Conservation (phyloP, 2,329 filamentous ascomycete genomes). For the Colletotrichum salicis region DNA sequence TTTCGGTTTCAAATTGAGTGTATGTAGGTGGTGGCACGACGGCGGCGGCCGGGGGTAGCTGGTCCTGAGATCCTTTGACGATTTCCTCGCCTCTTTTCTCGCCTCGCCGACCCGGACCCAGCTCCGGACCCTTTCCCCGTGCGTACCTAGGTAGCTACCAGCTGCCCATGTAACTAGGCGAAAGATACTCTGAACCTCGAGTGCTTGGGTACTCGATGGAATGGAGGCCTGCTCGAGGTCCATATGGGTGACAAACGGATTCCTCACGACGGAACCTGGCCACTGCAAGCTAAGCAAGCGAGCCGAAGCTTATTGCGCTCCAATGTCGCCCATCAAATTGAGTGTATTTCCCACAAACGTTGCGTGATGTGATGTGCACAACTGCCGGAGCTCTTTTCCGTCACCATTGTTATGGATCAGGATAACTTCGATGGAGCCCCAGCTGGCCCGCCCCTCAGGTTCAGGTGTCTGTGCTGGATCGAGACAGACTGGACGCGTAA, state of each 20-base stretch:
- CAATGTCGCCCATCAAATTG: neutral
- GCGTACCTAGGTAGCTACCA: neutral
- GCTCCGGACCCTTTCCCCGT: neutral
- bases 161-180: neutral
- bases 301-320: neutral
- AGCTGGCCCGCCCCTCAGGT: neutral
- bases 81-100: neutral
- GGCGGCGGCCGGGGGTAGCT: neutral
- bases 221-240: neutral
- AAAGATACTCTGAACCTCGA: neutral
- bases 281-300: neutral
- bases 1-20: conserved; percentile 20
- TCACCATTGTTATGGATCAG: neutral
- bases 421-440: neutral
- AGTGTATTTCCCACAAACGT: neutral
- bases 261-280: neutral
- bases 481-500: neutral
- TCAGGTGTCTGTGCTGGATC: neutral
- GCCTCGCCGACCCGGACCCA: neutral
- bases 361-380: neutral
- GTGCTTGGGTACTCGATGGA: neutral
- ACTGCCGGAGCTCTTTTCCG: neutral
- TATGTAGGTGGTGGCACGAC: neutral
- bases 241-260: neutral
- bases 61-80: neutral